These are phyloP conservation scores for Hymenoscyphus repandus DNA, from an alignment of 2,329 filamentous ascomycete species.

Conservation along the genomic window DNA sequence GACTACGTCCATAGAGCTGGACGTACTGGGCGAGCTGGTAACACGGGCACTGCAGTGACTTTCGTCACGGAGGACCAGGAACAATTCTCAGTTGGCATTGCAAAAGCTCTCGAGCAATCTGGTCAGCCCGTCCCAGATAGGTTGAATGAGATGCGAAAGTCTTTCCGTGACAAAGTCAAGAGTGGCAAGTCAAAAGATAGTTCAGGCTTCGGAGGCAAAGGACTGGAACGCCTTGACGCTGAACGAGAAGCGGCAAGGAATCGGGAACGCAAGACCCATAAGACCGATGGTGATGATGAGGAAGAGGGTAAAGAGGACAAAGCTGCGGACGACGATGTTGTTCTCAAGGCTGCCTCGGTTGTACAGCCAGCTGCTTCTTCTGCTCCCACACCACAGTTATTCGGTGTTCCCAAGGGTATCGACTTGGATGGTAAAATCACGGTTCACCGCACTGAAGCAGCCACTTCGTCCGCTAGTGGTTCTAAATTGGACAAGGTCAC, in stretches of 20 bases:
- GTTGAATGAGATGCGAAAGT: conserved; percentile 59
- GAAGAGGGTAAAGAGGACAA: conserved; percentile 74
- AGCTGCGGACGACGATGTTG: conserved; percentile 63
- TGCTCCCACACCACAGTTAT: conserved; percentile 31
- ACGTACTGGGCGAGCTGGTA: conserved; percentile 88
- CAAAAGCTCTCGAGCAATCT: conserved; percentile 79
- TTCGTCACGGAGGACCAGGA: conserved; percentile 91
- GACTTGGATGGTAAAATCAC: conserved; percentile 66
- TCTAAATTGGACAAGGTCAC: conserved; percentile 75
- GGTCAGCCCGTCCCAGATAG: conserved; percentile 74
- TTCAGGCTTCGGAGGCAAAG: conserved; percentile 91
- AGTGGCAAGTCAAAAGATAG: conserved; percentile 84
- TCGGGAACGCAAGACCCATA: conserved; percentile 83
- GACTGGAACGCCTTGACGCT: conserved; percentile 84
- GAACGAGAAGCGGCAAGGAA: conserved; percentile 83
- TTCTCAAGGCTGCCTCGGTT: conserved; percentile 60
- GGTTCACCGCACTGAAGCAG: conserved; percentile 63
- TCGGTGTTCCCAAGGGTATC: conserved; percentile 48
- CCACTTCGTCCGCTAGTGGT: conserved; percentile 32
- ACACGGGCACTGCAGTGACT: conserved; percentile 90
- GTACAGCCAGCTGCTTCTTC: conserved; percentile 53
- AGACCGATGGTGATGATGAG: conserved; percentile 79
- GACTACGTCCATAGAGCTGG: conserved; percentile 95
- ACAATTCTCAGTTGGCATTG: conserved; percentile 83
- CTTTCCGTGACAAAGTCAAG: conserved; percentile 87